Conservation (phyloP, 495 filamentous ascomycete genomes). For the Penicillium paxilli region DNA sequence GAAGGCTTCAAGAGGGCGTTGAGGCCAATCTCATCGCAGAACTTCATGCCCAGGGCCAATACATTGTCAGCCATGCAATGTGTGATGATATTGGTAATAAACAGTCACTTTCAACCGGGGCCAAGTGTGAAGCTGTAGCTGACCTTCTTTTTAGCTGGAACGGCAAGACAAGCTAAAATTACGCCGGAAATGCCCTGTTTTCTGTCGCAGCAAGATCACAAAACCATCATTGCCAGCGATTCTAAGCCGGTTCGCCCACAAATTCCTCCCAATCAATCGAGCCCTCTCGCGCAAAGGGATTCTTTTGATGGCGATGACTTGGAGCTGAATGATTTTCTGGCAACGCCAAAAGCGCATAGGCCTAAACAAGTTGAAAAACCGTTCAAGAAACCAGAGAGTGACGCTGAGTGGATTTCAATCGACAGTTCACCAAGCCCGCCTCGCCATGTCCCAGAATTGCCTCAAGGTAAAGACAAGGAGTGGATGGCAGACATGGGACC, state of each 20-base stretch:
- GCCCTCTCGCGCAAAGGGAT: no score
- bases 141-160: slow-evolving; percentile 63
- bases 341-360: slow-evolving; percentile 17
- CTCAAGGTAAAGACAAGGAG: slow-evolving; percentile 5
- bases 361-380: neutral
- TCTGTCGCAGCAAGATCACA: slow-evolving; percentile 43
- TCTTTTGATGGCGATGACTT: slow-evolving; percentile 59
- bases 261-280: neutral
- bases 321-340: slow-evolving; percentile 55
- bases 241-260: neutral
- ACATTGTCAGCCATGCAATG: slow-evolving; percentile 70
- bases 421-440: slow-evolving; percentile 13
- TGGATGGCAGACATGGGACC: slow-evolving; percentile 10
- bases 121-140: neutral
- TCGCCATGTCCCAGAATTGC: neutral
- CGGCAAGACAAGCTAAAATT: slow-evolving; percentile 60
- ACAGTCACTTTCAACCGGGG: neutral
- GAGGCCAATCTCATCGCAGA: slow-evolving; percentile 62
- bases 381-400: slow-evolving; percentile 1
- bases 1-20: slow-evolving; percentile 61
- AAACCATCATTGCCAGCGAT: neutral
- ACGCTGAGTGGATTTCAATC: slow-evolving; percentile 21
- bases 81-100: slow-evolving; percentile 80
- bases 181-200: slow-evolving; percentile 59
- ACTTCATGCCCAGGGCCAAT: slow-evolving; percentile 55